Conservation (phyloP, 148 eudicot species). For the Rhododendron mucronatum region DNA sequence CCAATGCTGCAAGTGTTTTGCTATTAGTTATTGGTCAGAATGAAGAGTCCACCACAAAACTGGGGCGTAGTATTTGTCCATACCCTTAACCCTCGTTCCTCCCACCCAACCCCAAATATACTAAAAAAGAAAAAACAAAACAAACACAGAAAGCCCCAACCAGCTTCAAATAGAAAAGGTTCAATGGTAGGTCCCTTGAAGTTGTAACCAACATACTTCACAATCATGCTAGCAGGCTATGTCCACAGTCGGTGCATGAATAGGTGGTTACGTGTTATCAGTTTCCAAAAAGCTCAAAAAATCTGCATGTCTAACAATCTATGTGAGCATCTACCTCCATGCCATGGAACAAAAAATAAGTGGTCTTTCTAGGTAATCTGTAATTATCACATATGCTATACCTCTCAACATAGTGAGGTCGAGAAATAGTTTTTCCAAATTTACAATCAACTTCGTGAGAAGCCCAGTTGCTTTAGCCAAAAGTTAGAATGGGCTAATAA, state of each 20-base stretch:
- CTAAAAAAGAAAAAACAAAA: not conserved
- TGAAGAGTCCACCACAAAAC: not conserved
- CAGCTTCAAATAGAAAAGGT: not conserved
- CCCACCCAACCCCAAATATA: not conserved
- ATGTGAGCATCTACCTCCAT: not conserved
- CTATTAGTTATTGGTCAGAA: not conserved
- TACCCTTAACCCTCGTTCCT: not conserved
- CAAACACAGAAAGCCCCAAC: not conserved
- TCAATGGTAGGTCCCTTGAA: not conserved
- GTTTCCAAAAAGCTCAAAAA: not conserved
- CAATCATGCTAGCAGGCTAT: not conserved
- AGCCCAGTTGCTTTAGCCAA: not conserved
- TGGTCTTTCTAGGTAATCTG: not conserved
- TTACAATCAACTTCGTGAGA: not conserved
- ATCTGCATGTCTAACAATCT: not conserved
- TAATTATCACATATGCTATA: not conserved
- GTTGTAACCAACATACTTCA: not conserved
- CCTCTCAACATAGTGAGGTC: not conserved
- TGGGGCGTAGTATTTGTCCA: not conserved
- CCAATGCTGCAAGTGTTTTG: not conserved
- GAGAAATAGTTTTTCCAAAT: not conserved
- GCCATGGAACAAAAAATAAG: not conserved
- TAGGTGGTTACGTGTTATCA: not conserved
- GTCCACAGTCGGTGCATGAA: not conserved
- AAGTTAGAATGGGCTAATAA: not conserved